A percentile compares a stretch with the other conserved stretches of the same genome.
phyloP scores from a whole-genome alignment of 345 rosid species.

The Diplotaxis tenuifolia region DNA sequence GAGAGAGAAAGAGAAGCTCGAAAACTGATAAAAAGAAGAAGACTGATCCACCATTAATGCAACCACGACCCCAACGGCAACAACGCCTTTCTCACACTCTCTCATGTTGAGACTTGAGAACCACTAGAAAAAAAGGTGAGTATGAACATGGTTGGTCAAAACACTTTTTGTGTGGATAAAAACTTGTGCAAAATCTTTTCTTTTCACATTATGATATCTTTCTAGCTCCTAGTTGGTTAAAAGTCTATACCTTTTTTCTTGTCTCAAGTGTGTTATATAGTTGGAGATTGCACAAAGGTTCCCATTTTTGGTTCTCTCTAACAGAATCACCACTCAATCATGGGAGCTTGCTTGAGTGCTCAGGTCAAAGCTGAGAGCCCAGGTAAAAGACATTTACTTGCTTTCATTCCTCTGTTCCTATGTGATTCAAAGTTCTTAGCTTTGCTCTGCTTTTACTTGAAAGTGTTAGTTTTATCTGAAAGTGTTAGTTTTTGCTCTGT shows the following conservation, averaged over 20 bases:
- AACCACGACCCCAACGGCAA: constrained; percentile 21
- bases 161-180: background rate
- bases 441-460: background rate
- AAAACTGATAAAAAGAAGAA: background rate
- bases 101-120: constrained; percentile 4
- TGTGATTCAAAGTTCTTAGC: constrained; percentile 33
- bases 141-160: constrained; percentile 1
- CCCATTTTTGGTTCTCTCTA: constrained; percentile 27
- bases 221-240: constrained; percentile 27
- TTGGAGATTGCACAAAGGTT: constrained; percentile 26
- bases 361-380: constrained; percentile 87
- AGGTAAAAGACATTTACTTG: constrained; percentile 45
- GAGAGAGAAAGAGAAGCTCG: constrained; percentile 2
- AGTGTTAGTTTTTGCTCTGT: background rate
- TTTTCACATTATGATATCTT: constrained; percentile 39
- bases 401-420: background rate
- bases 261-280: constrained; percentile 41
- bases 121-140: constrained; percentile 15
- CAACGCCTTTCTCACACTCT: background rate
- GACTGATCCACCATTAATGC: constrained; percentile 34
- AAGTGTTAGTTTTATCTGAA: background rate
- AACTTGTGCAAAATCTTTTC: constrained; percentile 21
- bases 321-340: constrained; percentile 29
- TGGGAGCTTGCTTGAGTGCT: constrained; percentile 93
- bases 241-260: constrained; percentile 23